These are phyloP conservation scores for Exophiala sideris DNA, from an alignment of 2,329 filamentous ascomycete species.

Conservation along the genomic window DNA sequence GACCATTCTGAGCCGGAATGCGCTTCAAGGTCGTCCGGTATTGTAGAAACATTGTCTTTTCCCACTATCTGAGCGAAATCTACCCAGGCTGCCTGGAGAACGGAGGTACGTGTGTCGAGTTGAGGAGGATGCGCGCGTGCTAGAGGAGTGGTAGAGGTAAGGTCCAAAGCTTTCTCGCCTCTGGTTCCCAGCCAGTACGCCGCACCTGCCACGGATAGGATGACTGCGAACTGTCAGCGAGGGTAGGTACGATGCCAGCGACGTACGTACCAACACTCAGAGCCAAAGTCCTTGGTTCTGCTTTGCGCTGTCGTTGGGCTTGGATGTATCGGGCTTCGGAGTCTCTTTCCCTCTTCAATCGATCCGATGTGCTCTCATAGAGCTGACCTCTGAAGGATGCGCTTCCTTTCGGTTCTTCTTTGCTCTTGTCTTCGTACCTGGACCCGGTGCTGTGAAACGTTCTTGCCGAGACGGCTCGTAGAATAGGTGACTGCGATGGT, in stretches of 20 bases:
- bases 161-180: constrained; percentile 45
- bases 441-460: constrained; percentile 16
- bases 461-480: constrained; percentile 2
- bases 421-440: constrained; percentile 7
- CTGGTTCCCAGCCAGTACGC: constrained; percentile 57
- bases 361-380: constrained; percentile 59
- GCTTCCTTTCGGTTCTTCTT: constrained; percentile 9
- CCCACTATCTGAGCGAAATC: constrained; percentile 62
- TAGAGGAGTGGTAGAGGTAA: constrained; percentile 58
- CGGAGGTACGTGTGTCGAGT: constrained; percentile 56
- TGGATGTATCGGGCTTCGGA: constrained; percentile 32
- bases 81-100: constrained; percentile 62
- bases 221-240: constrained; percentile 38
- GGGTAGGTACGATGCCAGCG: constrained; percentile 4
- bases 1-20: constrained; percentile 65
- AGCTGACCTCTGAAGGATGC: constrained; percentile 56
- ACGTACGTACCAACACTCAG: constrained; percentile 33
- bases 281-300: constrained; percentile 19
- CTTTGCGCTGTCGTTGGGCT: constrained; percentile 3
- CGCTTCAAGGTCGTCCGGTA: constrained; percentile 49
- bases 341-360: constrained; percentile 56
- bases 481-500: not conserved
- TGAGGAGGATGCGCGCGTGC: constrained; percentile 45
- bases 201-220: constrained; percentile 49
- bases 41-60: constrained; percentile 60